Percentiles rank a stretch among this genome's conserved stretches.
Conservation (phyloP, 1,139 yeast species). For the Hemisphaericaspora xylofermentans region DNA sequence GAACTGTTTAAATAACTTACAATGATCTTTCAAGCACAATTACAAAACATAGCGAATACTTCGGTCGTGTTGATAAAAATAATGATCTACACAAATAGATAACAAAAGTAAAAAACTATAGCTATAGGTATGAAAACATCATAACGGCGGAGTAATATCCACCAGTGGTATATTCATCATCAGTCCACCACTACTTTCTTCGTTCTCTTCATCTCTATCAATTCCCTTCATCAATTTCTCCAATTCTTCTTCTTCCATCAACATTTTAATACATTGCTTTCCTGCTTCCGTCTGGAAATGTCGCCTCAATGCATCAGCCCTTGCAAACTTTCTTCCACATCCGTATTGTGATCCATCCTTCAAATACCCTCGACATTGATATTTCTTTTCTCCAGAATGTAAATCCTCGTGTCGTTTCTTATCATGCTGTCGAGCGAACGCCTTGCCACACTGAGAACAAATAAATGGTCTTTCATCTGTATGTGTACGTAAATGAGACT, state of each 20-base stretch:
- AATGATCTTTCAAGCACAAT: too few species aligned
- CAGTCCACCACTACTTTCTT: not conserved
- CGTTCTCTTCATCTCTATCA: not conserved
- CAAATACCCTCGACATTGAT: slow-evolving; percentile 74
- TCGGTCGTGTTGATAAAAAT: too few species aligned
- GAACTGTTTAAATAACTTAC: too few species aligned
- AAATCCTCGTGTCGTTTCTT: slow-evolving; percentile 90
- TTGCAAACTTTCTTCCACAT: slow-evolving; percentile 88
- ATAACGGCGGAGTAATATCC: slow-evolving; percentile 3
- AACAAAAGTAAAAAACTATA: too few species aligned
- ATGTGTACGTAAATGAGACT: slow-evolving; percentile 89
- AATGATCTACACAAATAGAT: not conserved
- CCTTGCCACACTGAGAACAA: slow-evolving; percentile 85
- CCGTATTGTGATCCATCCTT: slow-evolving; percentile 77
- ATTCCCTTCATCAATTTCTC: slow-evolving; percentile 16
- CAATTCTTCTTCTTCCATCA: slow-evolving; percentile 61
- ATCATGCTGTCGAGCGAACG: slow-evolving; percentile 96
- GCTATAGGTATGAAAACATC: too few species aligned
- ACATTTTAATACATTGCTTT: slow-evolving; percentile 70
- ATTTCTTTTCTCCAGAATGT: slow-evolving; percentile 88
- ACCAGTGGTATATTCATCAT: slow-evolving; percentile 8
- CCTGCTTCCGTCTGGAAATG: slow-evolving; percentile 96
- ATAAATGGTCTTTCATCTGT: slow-evolving; percentile 91
- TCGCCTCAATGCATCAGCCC: slow-evolving; percentile 92
- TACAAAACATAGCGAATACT: too few species aligned